phyloP scores from a whole-genome alignment of 257 asterid genomes.

The Cynanchum wilfordii region DNA sequence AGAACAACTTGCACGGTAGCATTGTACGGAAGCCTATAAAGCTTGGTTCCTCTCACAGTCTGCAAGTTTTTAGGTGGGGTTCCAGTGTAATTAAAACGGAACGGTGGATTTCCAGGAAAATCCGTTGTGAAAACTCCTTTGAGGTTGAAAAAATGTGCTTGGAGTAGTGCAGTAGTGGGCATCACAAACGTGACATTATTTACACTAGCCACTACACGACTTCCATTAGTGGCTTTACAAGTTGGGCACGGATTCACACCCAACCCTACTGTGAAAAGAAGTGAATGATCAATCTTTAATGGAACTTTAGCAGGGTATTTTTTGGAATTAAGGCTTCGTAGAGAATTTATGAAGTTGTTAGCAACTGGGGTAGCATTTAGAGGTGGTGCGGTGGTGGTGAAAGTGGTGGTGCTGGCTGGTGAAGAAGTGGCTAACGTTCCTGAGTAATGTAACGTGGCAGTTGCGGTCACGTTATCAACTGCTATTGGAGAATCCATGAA shows the following conservation, averaged over 20 bases:
- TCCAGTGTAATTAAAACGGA: constrained; percentile 59
- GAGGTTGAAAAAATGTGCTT: constrained; percentile 56
- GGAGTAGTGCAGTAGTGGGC: constrained; percentile 67
- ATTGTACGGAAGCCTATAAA: constrained; percentile 50
- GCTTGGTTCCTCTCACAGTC: constrained; percentile 59
- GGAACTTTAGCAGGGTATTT: constrained; percentile 75
- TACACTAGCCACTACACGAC: constrained; percentile 59
- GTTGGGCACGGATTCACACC: constrained; percentile 72
- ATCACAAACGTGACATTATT: constrained; percentile 77
- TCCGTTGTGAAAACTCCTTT: constrained; percentile 70
- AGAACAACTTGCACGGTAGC: constrained; percentile 67
- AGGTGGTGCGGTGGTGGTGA: constrained; percentile 44
- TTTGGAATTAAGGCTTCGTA: constrained; percentile 58
- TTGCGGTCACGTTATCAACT: constrained; percentile 71
- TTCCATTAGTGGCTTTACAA: constrained; percentile 65
- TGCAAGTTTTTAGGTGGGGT: constrained; percentile 36
- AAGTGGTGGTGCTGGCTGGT: constrained; percentile 11
- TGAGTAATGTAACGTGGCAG: constrained; percentile 72
- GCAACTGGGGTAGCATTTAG: constrained; percentile 69
- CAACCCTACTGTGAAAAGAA: constrained; percentile 59
- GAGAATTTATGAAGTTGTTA: constrained; percentile 47
- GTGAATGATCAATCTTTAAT: constrained; percentile 44
- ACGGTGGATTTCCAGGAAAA: constrained; percentile 70
- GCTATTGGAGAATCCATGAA: constrained; percentile 65
- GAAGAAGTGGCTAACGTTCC: constrained; percentile 50